Conservation (phyloP, 768 basidiomycete genomes). For the Agaricus blazei region DNA sequence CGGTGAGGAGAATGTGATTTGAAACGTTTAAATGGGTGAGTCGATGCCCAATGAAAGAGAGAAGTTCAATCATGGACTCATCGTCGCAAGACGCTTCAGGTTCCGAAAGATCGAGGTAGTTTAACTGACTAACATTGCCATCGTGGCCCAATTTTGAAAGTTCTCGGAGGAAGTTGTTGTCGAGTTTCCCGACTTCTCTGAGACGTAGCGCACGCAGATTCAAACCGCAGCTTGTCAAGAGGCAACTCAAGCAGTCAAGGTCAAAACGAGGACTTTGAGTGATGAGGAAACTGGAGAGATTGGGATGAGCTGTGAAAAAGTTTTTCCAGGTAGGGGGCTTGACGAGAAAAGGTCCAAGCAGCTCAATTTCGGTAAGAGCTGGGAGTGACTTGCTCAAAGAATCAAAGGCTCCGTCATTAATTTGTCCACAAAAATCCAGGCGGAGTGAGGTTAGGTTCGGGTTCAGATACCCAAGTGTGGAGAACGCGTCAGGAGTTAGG, state of each 20-base stretch:
- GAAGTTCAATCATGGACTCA: constrained; percentile 47
- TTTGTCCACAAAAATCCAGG: constrained; percentile 82
- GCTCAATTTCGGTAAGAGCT: constrained; percentile 63
- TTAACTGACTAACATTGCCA: constrained; percentile 14
- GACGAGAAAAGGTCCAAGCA: constrained; percentile 87
- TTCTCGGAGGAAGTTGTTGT: constrained; percentile 55
- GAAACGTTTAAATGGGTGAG: constrained; percentile 69
- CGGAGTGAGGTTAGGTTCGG: constrained; percentile 76
- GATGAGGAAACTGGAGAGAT: constrained; percentile 70
- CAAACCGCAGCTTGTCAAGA: constrained; percentile 46
- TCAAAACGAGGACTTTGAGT: constrained; percentile 87
- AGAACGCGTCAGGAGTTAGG: constrained; percentile 61
- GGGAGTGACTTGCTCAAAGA: constrained; percentile 62
- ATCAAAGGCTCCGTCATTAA: constrained; percentile 56
- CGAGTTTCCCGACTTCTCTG: constrained; percentile 69
- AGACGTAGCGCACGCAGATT: constrained; percentile 67
- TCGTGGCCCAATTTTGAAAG: constrained; percentile 42
- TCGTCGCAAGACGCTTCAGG: constrained; percentile 52
- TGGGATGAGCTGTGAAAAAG: constrained; percentile 64
- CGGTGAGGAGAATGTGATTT: constrained; percentile 57
- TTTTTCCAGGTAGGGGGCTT: constrained; percentile 64
- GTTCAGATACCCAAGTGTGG: constrained; percentile 73
- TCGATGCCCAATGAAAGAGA: constrained; percentile 47
- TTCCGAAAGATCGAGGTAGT: constrained; percentile 64
- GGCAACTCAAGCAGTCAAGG: constrained; percentile 51